Percentiles rank a stretch among this genome's conserved stretches.
phyloP scores from a whole-genome alignment of 768 basidiomycete species.

The Termitomyces sp. region DNA sequence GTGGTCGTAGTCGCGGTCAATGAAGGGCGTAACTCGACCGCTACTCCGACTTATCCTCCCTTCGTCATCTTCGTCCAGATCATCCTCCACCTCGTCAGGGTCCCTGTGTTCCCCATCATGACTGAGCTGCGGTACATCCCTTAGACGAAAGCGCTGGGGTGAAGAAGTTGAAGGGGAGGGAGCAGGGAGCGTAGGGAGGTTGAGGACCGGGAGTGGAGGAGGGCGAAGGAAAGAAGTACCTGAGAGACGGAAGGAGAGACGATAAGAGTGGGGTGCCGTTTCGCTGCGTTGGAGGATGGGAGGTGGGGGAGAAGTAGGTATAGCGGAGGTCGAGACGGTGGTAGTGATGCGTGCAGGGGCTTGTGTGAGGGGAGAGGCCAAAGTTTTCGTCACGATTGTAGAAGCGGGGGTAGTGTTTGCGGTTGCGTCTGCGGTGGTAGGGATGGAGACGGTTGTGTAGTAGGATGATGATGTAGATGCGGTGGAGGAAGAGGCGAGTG shows the following conservation, averaged over 20 bases:
- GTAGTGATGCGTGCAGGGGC: neutral
- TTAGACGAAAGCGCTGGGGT: slow-evolving; percentile 25
- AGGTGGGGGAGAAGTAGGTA: neutral
- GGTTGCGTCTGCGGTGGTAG: neutral
- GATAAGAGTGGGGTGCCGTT: slow-evolving; percentile 8
- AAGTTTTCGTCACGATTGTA: neutral
- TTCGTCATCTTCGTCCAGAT: slow-evolving; percentile 15
- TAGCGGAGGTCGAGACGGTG: neutral
- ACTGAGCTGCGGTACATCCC: slow-evolving; percentile 51
- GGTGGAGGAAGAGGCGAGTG: neutral
- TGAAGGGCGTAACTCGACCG: neutral
- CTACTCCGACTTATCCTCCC: slow-evolving; percentile 2
- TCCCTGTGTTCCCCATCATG: slow-evolving; percentile 10
- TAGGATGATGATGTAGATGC: neutral
- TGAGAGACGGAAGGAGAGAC: slow-evolving; percentile 12
- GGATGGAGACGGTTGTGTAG: neutral
- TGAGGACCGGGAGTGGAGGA: slow-evolving; percentile 34
- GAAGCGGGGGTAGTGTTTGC: slow-evolving; percentile 1
- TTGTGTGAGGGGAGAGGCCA: neutral
- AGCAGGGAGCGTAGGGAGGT: slow-evolving; percentile 43
- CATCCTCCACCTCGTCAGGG: slow-evolving; percentile 5
- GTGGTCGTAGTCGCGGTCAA: neutral
- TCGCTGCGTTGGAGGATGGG: slow-evolving; percentile 10
- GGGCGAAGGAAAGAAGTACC: slow-evolving; percentile 18
- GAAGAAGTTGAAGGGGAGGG: slow-evolving; percentile 9